phyloP scores from a whole-genome alignment of 2,329 filamentous ascomycete species.

The Cryphonectria nitschkei region DNA sequence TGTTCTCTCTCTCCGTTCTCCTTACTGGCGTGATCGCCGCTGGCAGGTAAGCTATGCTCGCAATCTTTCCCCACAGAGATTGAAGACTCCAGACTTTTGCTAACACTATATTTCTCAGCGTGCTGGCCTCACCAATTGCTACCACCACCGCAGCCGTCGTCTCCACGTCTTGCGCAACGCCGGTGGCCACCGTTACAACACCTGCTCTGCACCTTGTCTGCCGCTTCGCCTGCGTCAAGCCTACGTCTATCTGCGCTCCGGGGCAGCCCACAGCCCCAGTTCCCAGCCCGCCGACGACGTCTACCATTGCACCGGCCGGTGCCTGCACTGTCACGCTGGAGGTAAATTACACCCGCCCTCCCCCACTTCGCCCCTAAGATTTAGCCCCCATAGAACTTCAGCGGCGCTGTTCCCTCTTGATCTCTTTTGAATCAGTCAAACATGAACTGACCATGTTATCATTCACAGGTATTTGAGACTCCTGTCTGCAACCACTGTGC shows the following conservation, averaged over 20 bases:
- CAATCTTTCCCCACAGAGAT: neutral
- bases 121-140: constrained; percentile 1
- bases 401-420: neutral
- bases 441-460: neutral
- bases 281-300: neutral
- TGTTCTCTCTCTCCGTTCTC: neutral
- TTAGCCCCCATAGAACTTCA: no score
- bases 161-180: constrained; percentile 15
- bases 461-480: neutral
- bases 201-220: neutral
- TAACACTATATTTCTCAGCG: neutral
- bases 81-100: neutral
- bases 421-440: neutral
- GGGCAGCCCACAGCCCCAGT: constrained; percentile 21
- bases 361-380: neutral
- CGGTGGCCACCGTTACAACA: constrained; percentile 10
- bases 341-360: neutral
- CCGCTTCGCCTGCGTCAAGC: neutral
- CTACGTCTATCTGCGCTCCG: neutral
- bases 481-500: constrained; percentile 19
- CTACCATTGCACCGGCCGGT: neutral
- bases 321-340: constrained; percentile 16
- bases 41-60: neutral
- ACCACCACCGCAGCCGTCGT: neutral
- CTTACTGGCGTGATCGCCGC: neutral